These are phyloP conservation scores for Ogataea pilisensis DNA, from an alignment of 805 yeast species.

Conservation along the genomic window DNA sequence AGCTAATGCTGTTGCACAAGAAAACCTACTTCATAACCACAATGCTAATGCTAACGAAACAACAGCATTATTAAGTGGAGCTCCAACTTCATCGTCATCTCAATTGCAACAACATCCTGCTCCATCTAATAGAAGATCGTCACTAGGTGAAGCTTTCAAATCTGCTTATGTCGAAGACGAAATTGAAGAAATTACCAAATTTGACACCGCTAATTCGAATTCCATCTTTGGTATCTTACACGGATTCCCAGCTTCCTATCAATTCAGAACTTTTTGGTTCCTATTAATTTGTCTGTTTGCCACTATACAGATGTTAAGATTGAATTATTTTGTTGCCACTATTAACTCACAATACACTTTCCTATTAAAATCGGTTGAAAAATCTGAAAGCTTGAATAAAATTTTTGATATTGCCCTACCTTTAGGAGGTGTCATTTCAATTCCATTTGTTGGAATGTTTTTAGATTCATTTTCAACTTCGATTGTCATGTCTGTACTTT, in stretches of 20 bases:
- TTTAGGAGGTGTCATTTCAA: slow-evolving; percentile 50
- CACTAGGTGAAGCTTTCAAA: slow-evolving; percentile 54
- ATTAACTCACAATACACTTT: slow-evolving; percentile 51
- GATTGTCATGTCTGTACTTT: slow-evolving; percentile 37
- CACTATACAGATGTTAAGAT: slow-evolving; percentile 53
- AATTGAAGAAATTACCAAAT: slow-evolving; percentile 32
- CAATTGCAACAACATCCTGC: slow-evolving; percentile 6
- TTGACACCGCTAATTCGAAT: too few relatives aligned
- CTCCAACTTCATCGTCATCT: slow-evolving; percentile 13
- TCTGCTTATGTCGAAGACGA: slow-evolving; percentile 51
- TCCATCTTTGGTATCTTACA: slow-evolving; percentile 53
- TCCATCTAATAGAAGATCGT: slow-evolving; percentile 38
- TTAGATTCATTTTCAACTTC: slow-evolving; percentile 47
- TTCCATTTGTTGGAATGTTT: slow-evolving; percentile 51
- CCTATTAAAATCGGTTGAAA: slow-evolving; percentile 35
- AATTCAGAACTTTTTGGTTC: slow-evolving; percentile 52
- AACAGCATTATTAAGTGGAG: slow-evolving; percentile 14
- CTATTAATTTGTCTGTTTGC: slow-evolving; percentile 44
- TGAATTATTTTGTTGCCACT: slow-evolving; percentile 58
- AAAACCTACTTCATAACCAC: slow-evolving; percentile 17
- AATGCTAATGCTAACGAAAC: too few relatives aligned
- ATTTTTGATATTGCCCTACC: slow-evolving; percentile 53
- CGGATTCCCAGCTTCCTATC: slow-evolving; percentile 46
- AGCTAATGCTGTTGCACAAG: slow-evolving; percentile 27
- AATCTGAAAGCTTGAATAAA: slow-evolving; percentile 40